Evolutionary conservation across 805 yeast genomes (phyloP).

Genomic region (Groenewaldozyma salmanticensis): DNA sequence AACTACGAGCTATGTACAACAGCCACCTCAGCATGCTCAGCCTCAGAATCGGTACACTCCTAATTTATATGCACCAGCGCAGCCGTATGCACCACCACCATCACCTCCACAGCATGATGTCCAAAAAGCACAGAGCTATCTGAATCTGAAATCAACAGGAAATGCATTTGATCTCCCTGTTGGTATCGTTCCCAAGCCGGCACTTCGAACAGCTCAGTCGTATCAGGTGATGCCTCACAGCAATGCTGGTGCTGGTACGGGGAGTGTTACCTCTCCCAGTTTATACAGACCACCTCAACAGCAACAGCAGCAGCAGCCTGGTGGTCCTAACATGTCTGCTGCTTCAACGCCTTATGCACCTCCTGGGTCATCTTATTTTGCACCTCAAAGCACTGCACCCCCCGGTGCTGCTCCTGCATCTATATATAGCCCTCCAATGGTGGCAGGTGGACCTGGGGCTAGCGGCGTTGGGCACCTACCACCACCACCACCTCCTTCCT

Average conservation of each 20-base stretch:
- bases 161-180: conserved; percentile 28
- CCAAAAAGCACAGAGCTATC: conserved; percentile 12
- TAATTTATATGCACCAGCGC: conserved; percentile 5
- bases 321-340: neutral
- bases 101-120: conserved; percentile 4
- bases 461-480: conserved; percentile 4
- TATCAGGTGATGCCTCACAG: conserved; percentile 10
- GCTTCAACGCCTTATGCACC: conserved; percentile 2
- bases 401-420: conserved; percentile 13
- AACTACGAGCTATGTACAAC: neutral
- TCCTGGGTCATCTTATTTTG: neutral
- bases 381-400: conserved; percentile 5
- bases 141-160: conserved; percentile 17
- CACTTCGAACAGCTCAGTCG: conserved; percentile 15
- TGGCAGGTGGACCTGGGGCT: neutral
- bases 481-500: conserved; percentile 6
- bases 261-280: neutral
- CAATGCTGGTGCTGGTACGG: conserved; percentile 1
- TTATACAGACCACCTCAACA: neutral
- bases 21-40: neutral
- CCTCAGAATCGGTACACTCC: conserved; percentile 2
- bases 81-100: conserved; percentile 5
- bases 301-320: neutral
- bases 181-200: conserved; percentile 22
- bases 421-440: conserved; percentile 7